A percentile compares a stretch with the other conserved stretches of the same genome.
These are phyloP conservation scores for Cystobasidium ongulense DNA, from an alignment of 768 basidiomycete genomes.

Conservation along the genomic window DNA sequence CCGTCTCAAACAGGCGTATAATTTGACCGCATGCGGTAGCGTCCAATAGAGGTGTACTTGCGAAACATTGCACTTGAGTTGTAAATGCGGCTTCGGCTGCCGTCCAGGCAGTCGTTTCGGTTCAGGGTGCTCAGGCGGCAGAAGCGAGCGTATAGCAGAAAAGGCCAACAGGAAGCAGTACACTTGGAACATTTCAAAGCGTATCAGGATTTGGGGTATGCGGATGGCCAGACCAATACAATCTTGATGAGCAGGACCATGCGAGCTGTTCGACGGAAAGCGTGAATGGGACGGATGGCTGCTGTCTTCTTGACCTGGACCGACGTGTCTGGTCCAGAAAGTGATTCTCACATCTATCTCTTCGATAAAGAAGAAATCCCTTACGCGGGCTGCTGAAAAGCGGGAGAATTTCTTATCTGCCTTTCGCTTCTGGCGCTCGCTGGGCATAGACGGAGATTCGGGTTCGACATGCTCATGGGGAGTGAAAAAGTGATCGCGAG, in stretches of 20 bases:
- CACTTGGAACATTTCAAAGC: slow-evolving; percentile 54
- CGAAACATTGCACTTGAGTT: slow-evolving; percentile 37
- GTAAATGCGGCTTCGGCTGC: background rate
- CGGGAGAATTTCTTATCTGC: background rate
- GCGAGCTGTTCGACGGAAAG: slow-evolving; percentile 1
- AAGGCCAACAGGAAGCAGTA: slow-evolving; percentile 51
- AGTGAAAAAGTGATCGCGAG: background rate
- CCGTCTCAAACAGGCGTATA: slow-evolving; percentile 41
- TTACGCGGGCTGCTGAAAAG: background rate
- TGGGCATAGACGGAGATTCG: background rate
- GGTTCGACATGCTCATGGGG: slow-evolving; percentile 13
- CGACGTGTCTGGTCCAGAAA: slow-evolving; percentile 25
- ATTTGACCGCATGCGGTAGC: slow-evolving; percentile 46
- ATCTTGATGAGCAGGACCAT: slow-evolving; percentile 22
- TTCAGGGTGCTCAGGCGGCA: background rate
- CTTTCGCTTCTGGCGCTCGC: background rate
- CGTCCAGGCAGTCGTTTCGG: background rate
- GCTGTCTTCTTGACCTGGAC: background rate
- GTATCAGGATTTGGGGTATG: slow-evolving; percentile 35
- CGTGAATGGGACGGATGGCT: slow-evolving; percentile 4
- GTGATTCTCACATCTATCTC: slow-evolving; percentile 35
- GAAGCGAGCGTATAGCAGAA: slow-evolving; percentile 33
- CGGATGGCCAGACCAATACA: slow-evolving; percentile 30
- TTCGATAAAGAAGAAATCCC: slow-evolving; percentile 3
- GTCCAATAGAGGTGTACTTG: slow-evolving; percentile 41